A percentile compares a stretch with the other conserved stretches of the same genome.
phyloP scores from a whole-genome alignment of 73 alveolate species.

The Symbiodinium pilosum region DNA sequence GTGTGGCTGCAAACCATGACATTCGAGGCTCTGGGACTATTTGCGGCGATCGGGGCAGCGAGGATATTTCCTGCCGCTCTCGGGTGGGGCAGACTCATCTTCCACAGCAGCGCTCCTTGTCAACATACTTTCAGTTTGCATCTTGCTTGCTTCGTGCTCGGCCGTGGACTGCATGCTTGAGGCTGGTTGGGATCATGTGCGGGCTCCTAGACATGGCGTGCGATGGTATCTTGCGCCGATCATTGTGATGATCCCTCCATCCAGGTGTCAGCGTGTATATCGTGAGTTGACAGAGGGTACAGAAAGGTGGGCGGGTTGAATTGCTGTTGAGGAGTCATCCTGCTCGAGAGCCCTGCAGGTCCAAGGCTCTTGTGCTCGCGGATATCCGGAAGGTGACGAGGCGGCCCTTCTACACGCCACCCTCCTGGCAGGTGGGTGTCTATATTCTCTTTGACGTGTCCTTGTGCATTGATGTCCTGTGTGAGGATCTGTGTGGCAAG shows the following conservation, averaged over 20 bases:
- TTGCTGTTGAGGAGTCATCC: too few relatives aligned
- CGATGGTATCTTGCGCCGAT: neutral
- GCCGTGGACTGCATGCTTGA: too few relatives aligned
- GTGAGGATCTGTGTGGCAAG: constrained; percentile 95
- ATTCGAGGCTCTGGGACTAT: constrained; percentile 98
- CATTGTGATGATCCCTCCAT: too few relatives aligned
- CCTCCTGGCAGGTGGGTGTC: constrained; percentile 52
- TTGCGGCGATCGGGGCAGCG: constrained; percentile 98
- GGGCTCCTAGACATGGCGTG: neutral
- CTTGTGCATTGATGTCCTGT: neutral
- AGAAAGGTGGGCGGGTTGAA: constrained; percentile 14
- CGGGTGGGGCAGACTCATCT: constrained; percentile 99
- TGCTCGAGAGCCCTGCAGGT: constrained; percentile 27
- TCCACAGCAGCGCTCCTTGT: constrained; percentile 97
- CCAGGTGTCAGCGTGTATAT: constrained; percentile 88
- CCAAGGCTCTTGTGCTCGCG: constrained; percentile 42
- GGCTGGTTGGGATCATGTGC: constrained; percentile 12
- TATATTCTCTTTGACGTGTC: neutral
- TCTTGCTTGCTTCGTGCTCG: too few relatives aligned
- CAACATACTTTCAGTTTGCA: neutral
- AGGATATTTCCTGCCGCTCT: constrained; percentile 98
- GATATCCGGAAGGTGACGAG: constrained; percentile 96
- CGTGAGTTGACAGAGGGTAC: constrained; percentile 71
- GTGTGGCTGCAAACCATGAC: neutral
- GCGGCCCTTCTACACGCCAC: constrained; percentile 95